These are phyloP conservation scores for Cornus kousa DNA, from an alignment of 148 eudicot genomes.

Conservation along the genomic window DNA sequence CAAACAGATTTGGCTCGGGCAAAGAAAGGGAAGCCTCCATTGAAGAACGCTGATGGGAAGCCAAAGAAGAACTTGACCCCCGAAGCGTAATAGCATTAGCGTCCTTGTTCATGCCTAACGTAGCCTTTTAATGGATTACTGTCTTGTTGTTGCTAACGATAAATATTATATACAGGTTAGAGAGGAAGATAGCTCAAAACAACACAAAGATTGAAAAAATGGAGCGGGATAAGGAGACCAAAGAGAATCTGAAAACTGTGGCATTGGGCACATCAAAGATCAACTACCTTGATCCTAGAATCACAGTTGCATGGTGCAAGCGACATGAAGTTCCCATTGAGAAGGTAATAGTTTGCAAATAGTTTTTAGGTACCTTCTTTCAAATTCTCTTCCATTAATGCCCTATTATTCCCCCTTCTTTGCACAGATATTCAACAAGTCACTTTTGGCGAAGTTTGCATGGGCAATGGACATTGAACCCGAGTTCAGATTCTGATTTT, in stretches of 20 bases:
- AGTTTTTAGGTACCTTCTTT: neutral
- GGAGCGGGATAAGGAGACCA: conserved; percentile 71
- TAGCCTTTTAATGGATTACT: neutral
- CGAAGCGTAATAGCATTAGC: conserved; percentile 59
- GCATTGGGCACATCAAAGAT: conserved; percentile 98
- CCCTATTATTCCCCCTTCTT: neutral
- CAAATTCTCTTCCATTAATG: neutral
- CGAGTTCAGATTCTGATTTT: conserved; percentile 72
- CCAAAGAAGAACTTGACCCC: conserved; percentile 66
- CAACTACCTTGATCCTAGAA: conserved; percentile 94
- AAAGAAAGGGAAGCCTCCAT: conserved; percentile 86
- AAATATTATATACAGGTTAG: conserved; percentile 48
- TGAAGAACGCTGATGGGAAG: conserved; percentile 75
- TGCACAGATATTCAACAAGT: conserved; percentile 95
- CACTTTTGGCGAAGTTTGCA: conserved; percentile 85
- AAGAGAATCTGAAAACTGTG: conserved; percentile 96
- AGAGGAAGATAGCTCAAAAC: conserved; percentile 73
- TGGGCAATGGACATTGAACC: conserved; percentile 99
- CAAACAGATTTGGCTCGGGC: conserved; percentile 73
- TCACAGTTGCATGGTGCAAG: conserved; percentile 99
- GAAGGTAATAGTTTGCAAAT: conserved; percentile 47
- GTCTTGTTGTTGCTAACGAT: conserved; percentile 20
- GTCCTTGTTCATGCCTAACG: conserved; percentile 7
- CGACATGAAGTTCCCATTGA: conserved; percentile 95
- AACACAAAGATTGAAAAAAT: conserved; percentile 69